Conservation (phyloP, 2,329 filamentous ascomycete genomes). For the Colletotrichum destructivum region DNA sequence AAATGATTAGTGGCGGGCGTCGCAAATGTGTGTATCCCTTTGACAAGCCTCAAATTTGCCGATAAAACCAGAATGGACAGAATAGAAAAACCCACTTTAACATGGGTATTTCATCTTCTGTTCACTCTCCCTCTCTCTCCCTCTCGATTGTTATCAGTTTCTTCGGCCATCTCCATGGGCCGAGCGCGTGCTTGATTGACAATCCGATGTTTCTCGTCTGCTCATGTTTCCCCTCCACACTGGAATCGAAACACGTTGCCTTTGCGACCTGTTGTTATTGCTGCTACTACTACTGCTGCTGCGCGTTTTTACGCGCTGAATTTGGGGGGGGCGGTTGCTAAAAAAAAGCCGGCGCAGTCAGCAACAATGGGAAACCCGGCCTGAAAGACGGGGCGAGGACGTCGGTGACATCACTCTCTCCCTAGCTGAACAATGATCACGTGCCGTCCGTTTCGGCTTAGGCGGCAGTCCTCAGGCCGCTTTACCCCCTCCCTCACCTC, state of each 20-base stretch:
- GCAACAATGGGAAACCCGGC: neutral
- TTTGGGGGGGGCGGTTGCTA: neutral
- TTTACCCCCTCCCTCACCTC: neutral
- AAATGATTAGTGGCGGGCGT: too few species aligned
- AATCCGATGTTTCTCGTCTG: slow-evolving; percentile 16
- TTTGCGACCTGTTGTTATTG: slow-evolving; percentile 8
- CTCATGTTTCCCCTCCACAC: neutral
- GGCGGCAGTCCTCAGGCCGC: slow-evolving; percentile 6
- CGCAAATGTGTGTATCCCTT: too few species aligned
- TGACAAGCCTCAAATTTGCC: too few species aligned
- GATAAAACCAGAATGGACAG: too few species aligned
- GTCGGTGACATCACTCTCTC: slow-evolving; percentile 7
- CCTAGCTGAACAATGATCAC: neutral
- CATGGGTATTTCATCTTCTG: too few species aligned
- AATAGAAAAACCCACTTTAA: too few species aligned
- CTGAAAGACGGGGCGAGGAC: neutral
- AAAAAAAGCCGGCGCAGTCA: slow-evolving; percentile 10
- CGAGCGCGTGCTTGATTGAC: neutral
- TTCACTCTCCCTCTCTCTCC: too few species aligned
- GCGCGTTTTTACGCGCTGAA: neutral
- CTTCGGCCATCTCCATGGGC: neutral
- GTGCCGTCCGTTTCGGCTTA: neutral
- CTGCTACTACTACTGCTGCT: too few species aligned
- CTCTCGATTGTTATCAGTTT: too few species aligned
- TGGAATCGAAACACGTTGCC: slow-evolving; percentile 17